Evolutionary conservation across 2,329 filamentous ascomycete genomes (phyloP), one percentile per base, ranked within the genome.

Genomic region (Myriosclerotinia curreyana): DNA sequence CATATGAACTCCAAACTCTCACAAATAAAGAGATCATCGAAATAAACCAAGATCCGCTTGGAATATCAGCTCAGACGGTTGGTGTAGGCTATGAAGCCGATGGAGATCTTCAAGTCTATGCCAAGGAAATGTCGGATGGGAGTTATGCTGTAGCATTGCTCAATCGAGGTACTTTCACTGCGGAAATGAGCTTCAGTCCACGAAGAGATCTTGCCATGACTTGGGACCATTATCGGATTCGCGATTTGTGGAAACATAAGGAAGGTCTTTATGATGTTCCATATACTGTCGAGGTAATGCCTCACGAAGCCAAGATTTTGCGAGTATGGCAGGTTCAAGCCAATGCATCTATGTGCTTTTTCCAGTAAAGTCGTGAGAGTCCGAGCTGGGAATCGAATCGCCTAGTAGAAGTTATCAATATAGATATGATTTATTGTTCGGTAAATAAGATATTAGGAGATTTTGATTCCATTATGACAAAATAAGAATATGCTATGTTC

Each of bases 11-110:
- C 0, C 38, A 69, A 42, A 71, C 69, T 1, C 69, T 72, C 9
- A 69, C 64, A 11, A 72, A 72, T 34, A 55, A 65, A 11, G 76
- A 77, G 42, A 70, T 78, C 20, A 76, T 78, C 20, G 75, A 71
- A n/a, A 67, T 79, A 34, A 77, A 74, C 36, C 71, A 72, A 65
- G 70, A 72, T 65, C 65, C 67, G 3, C 66, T 70, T 38, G 75
- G 72, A 28, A 64, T 70, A 9, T 69, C 75, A 25, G 71, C 67
- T 14, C 52, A 65, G 25, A 60, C 60, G 1, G 65, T 67, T 4
- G 61, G 60, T 3, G 67, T 65, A 3, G 54, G 61, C 6, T 64
- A 67, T 34, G 51, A 56, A 20, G 50, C 28, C 11, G 56, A 54
- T 54, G 64, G 53, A 1, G 44, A 68, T 22, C 40, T 66, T 25